Conservation (phyloP, 2,329 filamentous ascomycete genomes). For the Colletotrichum navitas region DNA sequence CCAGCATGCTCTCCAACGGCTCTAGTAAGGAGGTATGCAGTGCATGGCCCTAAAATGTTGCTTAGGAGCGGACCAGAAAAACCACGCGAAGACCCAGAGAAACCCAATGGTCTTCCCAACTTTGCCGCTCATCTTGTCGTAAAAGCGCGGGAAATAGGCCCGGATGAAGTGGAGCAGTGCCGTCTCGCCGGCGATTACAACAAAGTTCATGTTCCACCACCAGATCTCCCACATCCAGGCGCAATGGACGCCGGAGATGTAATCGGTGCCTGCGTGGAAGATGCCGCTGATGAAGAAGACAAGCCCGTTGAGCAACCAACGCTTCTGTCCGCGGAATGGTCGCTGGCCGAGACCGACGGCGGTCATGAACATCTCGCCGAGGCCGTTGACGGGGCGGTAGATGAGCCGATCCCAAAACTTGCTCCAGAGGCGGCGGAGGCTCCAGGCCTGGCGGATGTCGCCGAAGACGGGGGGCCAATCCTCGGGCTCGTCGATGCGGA, state of each 20-base stretch:
- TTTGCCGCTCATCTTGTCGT: conserved; percentile 17
- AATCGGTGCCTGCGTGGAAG: conserved; percentile 30
- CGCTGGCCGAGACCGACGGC: conserved; percentile 6
- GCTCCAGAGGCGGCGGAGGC: conserved; percentile 42
- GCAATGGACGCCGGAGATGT: conserved; percentile 23
- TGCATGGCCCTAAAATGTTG: conserved; percentile 2
- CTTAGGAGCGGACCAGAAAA: conserved; percentile 32
- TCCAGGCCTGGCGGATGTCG: conserved; percentile 41
- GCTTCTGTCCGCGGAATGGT: conserved; percentile 22
- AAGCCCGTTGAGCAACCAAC: conserved; percentile 40
- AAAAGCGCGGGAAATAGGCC: conserved; percentile 18
- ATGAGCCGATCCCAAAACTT: conserved; percentile 43
- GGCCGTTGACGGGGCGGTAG: conserved; percentile 34
- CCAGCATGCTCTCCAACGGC: background rate
- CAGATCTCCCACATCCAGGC: conserved; percentile 29
- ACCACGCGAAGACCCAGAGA: conserved; percentile 27
- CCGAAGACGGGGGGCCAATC: conserved; percentile 45
- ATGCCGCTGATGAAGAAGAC: conserved; percentile 36
- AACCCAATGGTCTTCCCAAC: conserved; percentile 27
- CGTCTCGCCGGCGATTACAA: conserved; percentile 28
- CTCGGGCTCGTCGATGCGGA: conserved; percentile 37
- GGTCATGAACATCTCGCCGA: conserved; percentile 28
- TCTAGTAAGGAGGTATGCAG: background rate
- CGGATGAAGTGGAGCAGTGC: conserved; percentile 6
- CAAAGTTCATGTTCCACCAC: conserved; percentile 34